phyloP scores from a whole-genome alignment of 1,284 basidiomycete genomes.

The Inonotus hispidus region DNA sequence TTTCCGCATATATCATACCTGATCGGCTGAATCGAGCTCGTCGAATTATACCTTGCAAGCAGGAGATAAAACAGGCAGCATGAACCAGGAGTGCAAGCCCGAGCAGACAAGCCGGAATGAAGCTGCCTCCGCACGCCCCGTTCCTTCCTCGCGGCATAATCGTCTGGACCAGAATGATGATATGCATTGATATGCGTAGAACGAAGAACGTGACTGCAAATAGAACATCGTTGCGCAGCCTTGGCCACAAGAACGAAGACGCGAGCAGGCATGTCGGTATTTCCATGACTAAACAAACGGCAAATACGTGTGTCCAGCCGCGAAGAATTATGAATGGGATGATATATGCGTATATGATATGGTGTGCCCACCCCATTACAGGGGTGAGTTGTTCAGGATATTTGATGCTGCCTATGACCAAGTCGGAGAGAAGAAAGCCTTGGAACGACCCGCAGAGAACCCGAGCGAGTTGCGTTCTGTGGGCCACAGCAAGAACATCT shows the following conservation, averaged over 20 bases:
- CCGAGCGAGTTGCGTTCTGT: background rate
- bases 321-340: background rate
- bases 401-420: background rate
- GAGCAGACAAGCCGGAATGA: conserved; percentile 2
- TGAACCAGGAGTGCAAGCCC: conserved; percentile 1
- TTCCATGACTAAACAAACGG: conserved; percentile 10
- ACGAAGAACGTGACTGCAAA: background rate
- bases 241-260: conserved; percentile 8
- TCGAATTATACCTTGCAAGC: conserved; percentile 4
- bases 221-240: conserved; percentile 4
- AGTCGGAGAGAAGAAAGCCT: conserved; percentile 14
- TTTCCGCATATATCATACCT: background rate
- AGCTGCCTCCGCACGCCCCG: conserved; percentile 3
- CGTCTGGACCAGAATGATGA: background rate
- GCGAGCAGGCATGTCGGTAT: conserved; percentile 10
- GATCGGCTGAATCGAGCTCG: background rate
- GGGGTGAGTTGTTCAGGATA: conserved; percentile 8
- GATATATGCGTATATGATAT: conserved; percentile 1
- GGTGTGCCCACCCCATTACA: conserved; percentile 7
- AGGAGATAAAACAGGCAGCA: conserved; percentile 4
- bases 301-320: conserved; percentile 12
- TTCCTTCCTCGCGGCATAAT: background rate
- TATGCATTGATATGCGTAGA: conserved; percentile 5
- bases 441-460: conserved; percentile 12
- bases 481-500: background rate